These are phyloP conservation scores for Taxillus chinensis DNA, from an alignment of 164 flowering plant species.

Conservation along the genomic window DNA sequence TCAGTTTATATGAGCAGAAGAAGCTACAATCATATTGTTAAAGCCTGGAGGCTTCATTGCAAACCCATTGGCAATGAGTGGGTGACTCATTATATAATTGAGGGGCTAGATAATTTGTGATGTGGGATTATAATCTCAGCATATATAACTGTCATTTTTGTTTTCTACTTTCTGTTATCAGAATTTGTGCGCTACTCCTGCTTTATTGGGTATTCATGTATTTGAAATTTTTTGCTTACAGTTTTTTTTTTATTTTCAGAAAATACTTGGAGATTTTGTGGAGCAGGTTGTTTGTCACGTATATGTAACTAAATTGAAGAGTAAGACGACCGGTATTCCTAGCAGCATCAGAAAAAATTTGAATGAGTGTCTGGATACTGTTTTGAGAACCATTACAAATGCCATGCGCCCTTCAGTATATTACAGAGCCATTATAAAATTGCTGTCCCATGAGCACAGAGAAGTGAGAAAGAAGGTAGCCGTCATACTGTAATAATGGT, in stretches of 20 bases:
- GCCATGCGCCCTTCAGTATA: constrained; percentile 54
- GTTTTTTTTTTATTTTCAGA: constrained; percentile 27
- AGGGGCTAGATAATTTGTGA: no score
- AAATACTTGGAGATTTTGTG: constrained; percentile 52
- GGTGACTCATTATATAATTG: no score
- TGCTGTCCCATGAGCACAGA: constrained; percentile 40
- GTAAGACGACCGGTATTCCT: constrained; percentile 27
- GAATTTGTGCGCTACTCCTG: no score
- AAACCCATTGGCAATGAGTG: no score
- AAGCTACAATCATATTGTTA: no score
- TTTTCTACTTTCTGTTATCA: no score
- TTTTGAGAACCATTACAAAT: constrained; percentile 34
- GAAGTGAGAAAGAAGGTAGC: constrained; percentile 60
- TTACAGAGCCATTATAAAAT: constrained; percentile 37
- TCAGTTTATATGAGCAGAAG: no score
- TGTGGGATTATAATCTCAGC: no score
- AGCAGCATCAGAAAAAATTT: constrained; percentile 35
- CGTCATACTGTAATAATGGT: not conserved
- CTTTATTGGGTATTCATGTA: no score
- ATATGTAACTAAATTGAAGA: constrained; percentile 30
- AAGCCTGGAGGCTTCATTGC: no score
- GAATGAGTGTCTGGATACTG: constrained; percentile 31
- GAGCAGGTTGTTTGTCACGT: constrained; percentile 42
- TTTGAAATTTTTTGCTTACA: no score
- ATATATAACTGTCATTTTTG: no score